Conservation (phyloP, 768 basidiomycete species). For the Tulasnella sp. region DNA sequence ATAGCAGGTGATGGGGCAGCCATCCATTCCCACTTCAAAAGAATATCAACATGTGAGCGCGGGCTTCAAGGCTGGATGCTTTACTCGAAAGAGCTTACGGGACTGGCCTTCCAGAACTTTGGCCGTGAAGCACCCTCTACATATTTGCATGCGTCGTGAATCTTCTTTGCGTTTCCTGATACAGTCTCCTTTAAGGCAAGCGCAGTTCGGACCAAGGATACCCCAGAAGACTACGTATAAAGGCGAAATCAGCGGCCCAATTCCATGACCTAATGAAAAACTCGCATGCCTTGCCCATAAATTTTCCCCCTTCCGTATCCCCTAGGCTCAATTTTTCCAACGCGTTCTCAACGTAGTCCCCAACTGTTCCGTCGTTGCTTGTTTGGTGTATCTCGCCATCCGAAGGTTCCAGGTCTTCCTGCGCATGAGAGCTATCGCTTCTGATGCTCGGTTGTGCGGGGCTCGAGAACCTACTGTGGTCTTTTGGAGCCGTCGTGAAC, state of each 20-base stretch:
- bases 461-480: neutral
- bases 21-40: slow-evolving; percentile 28
- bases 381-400: too few species aligned
- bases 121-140: slow-evolving; percentile 12
- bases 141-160: neutral
- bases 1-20: slow-evolving; percentile 21
- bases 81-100: slow-evolving; percentile 13
- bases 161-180: slow-evolving; percentile 49
- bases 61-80: slow-evolving; percentile 16
- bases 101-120: slow-evolving; percentile 16
- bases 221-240: slow-evolving; percentile 21
- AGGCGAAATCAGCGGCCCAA: neutral
- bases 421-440: too few species aligned
- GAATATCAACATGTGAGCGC: slow-evolving; percentile 19
- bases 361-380: too few species aligned
- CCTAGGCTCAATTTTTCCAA: neutral
- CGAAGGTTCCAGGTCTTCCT: too few species aligned
- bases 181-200: slow-evolving; percentile 51
- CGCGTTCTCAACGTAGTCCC: slow-evolving; percentile 16
- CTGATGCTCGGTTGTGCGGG: too few species aligned
- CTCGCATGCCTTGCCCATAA: neutral
- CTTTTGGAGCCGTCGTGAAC: neutral
- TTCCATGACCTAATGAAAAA: neutral
- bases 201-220: slow-evolving; percentile 43
- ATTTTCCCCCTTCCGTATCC: neutral